Conservation (phyloP, 164 flowering plant genomes). For the Vitis riparia region DNA sequence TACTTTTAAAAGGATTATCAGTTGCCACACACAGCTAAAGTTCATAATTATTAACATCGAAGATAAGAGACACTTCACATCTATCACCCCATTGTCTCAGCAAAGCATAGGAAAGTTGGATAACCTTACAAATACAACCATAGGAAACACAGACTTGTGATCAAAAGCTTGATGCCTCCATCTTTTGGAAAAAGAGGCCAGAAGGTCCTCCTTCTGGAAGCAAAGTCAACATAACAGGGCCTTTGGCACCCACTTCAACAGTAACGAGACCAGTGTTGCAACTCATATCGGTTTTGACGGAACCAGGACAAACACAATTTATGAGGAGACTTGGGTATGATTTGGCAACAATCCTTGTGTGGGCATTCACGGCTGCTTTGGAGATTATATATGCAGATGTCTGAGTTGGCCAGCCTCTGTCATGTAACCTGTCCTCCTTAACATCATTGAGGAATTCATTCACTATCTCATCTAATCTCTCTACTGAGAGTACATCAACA, state of each 20-base stretch:
- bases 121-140: too few relatives aligned
- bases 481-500: constrained; percentile 27
- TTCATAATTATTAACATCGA: too few relatives aligned
- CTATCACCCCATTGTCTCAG: too few relatives aligned
- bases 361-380: constrained; percentile 38
- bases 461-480: constrained; percentile 32
- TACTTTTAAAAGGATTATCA: too few relatives aligned
- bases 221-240: constrained; percentile 28
- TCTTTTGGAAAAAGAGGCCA: constrained; percentile 18
- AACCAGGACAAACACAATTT: constrained; percentile 34
- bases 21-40: too few relatives aligned
- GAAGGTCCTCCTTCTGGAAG: constrained; percentile 26
- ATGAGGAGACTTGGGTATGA: constrained; percentile 14
- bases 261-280: constrained; percentile 14
- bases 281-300: constrained; percentile 26
- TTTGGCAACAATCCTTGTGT: constrained; percentile 35
- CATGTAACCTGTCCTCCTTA: constrained; percentile 22
- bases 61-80: too few relatives aligned
- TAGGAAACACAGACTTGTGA: too few relatives aligned
- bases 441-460: constrained; percentile 26
- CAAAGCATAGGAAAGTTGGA: too few relatives aligned
- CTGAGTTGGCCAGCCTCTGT: constrained; percentile 37
- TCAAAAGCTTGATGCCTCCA: background rate
- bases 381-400: constrained; percentile 24
- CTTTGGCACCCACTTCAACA: constrained; percentile 29